A percentile compares a stretch with the other conserved stretches of the same genome.
phyloP scores from a whole-genome alignment of 495 filamentous ascomycete genomes.

The Immersiella caudata region DNA sequence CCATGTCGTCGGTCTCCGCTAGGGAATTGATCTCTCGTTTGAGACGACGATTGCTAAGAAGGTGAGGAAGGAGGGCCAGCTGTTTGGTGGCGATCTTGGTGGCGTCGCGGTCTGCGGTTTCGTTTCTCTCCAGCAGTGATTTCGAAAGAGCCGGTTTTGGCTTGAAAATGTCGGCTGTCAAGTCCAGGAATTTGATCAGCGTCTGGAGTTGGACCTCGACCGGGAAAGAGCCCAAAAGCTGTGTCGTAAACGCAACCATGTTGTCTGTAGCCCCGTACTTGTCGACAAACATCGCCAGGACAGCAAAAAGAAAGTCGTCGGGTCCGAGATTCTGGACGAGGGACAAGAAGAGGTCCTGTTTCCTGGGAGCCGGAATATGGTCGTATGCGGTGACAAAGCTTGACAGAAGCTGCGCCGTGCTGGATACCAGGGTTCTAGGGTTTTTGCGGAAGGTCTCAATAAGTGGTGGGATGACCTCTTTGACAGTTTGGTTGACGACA shows the following conservation, averaged over 20 bases:
- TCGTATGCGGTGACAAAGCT: constrained; percentile 95
- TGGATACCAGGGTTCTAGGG: constrained; percentile 73
- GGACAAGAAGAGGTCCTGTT: constrained; percentile 76
- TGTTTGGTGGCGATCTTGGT: constrained; percentile 64
- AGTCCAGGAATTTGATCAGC: constrained; percentile 69
- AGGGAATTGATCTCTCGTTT: constrained; percentile 51
- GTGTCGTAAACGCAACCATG: constrained; percentile 54
- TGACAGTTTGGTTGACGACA: constrained; percentile 87
- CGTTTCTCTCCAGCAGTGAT: constrained; percentile 67
- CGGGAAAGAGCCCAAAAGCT: constrained; percentile 58
- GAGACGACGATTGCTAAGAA: constrained; percentile 55
- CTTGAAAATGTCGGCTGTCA: constrained; percentile 72
- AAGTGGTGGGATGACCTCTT: constrained; percentile 87
- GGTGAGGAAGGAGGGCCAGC: constrained; percentile 58
- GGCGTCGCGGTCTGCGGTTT: constrained; percentile 59
- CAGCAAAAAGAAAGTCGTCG: constrained; percentile 75
- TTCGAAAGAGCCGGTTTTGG: constrained; percentile 69
- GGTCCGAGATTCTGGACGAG: constrained; percentile 81
- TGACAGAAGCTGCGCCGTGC: constrained; percentile 80
- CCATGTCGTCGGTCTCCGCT: constrained; percentile 58
- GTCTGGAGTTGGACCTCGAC: constrained; percentile 70
- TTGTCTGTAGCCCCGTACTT: constrained; percentile 60
- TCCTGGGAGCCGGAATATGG: constrained; percentile 85
- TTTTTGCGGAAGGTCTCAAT: constrained; percentile 80
- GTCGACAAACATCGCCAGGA: constrained; percentile 71